Base-by-base conservation (phyloP, 768 basidiomycete species). In the Leucogyrophana mollusca region DNA sequence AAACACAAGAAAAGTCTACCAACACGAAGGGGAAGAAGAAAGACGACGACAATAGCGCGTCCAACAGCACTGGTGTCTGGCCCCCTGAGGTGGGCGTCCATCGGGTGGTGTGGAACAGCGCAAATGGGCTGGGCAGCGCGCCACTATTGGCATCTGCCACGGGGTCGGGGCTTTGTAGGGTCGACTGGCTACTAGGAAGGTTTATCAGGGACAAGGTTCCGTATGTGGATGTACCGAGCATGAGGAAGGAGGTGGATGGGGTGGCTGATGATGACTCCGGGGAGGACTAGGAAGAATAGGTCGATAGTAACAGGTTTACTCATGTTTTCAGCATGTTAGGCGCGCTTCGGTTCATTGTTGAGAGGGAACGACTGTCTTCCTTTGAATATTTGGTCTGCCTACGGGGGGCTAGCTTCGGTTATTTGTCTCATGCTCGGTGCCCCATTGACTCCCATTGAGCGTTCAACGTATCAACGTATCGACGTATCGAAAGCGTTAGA, bases 121-220 rank as follows among this genome's bases (percentile, higher is more conserved):
- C 78, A 3, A 82, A 82, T 37, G 92, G 92, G 1, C 71, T 90
- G 1, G 76, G 56, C 16, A 72, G 66, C 16, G 78, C 73, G 40
- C 76, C 67, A 16, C 55, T 92, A 52, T 65, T 94, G 16, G 93
- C 87, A 2, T 87, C 86, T 14, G 87, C 83, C 0, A 90, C 87
- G 10, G 91, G 82, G 4, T 85, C 86, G 8, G 96, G 94, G 1
- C 67, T 98, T 16, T 93, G 88, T 55, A 72, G 95, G 40, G 76
- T 98, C 9, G 94, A 99, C 55, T 80, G 82, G 57, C 58, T 94
- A 13, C 66, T 76, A 56, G 92, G 93, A n/a, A 69, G 82, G 48
- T 94, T 85, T 82, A 68, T 79, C 34, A 79, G 73, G 40, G 82
- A 79, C 37, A 79, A 72, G 56, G 63, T 83, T 5, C 87, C 89